A percentile compares a stretch with the other conserved stretches of the same genome.
phyloP scores from a whole-genome alignment of 352 stramenopile species.

The Phytophthora pini region DNA sequence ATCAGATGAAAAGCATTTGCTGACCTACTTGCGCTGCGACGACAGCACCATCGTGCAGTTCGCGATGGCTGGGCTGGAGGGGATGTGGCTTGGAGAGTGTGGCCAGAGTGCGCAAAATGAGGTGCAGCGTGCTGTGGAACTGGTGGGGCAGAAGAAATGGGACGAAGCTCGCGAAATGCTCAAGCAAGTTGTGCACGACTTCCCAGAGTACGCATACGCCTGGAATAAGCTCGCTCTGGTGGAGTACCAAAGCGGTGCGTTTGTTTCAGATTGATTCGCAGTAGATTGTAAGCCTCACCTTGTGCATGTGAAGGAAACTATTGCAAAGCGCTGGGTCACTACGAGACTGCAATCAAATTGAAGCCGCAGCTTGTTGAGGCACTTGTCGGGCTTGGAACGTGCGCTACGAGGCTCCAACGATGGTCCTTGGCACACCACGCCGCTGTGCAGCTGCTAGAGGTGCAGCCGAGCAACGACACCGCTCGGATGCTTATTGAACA shows the following conservation, averaged over 20 bases:
- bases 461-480: slow-evolving; percentile 76
- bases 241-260: slow-evolving; percentile 63
- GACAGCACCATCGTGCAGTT: slow-evolving; percentile 81
- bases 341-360: slow-evolving; percentile 63
- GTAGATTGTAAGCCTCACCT: slow-evolving; percentile 3
- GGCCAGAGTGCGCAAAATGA: slow-evolving; percentile 47
- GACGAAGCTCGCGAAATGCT: slow-evolving; percentile 53
- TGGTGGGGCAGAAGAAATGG: slow-evolving; percentile 47
- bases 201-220: slow-evolving; percentile 67
- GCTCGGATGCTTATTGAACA: slow-evolving; percentile 72
- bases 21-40: slow-evolving; percentile 69
- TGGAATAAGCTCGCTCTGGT: slow-evolving; percentile 82
- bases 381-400: slow-evolving; percentile 76
- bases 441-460: slow-evolving; percentile 55
- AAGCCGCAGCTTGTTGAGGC: slow-evolving; percentile 81
- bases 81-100: slow-evolving; percentile 72
- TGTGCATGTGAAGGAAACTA: slow-evolving; percentile 46
- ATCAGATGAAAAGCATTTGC: slow-evolving; percentile 66
- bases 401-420: slow-evolving; percentile 66
- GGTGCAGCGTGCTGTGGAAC: slow-evolving; percentile 50
- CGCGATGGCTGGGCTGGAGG: slow-evolving; percentile 70
- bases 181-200: slow-evolving; percentile 49
- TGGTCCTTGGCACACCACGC: slow-evolving; percentile 69
- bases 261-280: neutral
- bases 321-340: slow-evolving; percentile 56